A percentile compares a stretch with the other conserved stretches of the same genome.
phyloP scores from a whole-genome alignment of 2,329 filamentous ascomycete species.

The Botryotinia narcissicola region DNA sequence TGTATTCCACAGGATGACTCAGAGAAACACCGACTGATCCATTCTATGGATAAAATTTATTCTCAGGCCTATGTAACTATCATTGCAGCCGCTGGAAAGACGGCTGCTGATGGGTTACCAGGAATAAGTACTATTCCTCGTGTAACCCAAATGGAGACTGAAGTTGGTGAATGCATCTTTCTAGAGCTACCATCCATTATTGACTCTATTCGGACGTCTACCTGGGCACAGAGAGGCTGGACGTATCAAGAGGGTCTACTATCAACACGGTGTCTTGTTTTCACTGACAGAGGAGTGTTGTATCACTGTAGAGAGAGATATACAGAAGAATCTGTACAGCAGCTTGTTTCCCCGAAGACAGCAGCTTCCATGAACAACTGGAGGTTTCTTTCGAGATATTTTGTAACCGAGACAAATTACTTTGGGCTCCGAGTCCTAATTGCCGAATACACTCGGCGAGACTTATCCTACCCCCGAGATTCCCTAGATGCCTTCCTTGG shows the following conservation, averaged over 20 bases:
- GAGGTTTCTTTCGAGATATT: too few relatives aligned
- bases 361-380: neutral
- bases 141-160: neutral
- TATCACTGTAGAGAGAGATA: neutral
- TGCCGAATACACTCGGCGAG: neutral
- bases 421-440: accelerated
- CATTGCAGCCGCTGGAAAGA: neutral
- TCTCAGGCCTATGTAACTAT: neutral
- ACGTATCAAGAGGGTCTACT: neutral
- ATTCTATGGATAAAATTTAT: neutral
- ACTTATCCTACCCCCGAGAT: neutral
- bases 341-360: neutral
- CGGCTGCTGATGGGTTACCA: neutral
- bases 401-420: neutral
- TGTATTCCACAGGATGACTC: neutral
- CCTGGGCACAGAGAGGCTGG: neutral
- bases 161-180: neutral
- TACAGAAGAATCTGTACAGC: neutral
- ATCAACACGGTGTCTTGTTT: neutral
- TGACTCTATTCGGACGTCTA: neutral
- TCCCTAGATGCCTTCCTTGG: neutral
- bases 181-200: neutral
- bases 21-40: neutral
- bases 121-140: neutral
- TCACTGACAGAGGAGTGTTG: neutral